Evolutionary conservation across 2,329 filamentous ascomycete genomes (phyloP).

Genomic region (Eurotiales sp.): DNA sequence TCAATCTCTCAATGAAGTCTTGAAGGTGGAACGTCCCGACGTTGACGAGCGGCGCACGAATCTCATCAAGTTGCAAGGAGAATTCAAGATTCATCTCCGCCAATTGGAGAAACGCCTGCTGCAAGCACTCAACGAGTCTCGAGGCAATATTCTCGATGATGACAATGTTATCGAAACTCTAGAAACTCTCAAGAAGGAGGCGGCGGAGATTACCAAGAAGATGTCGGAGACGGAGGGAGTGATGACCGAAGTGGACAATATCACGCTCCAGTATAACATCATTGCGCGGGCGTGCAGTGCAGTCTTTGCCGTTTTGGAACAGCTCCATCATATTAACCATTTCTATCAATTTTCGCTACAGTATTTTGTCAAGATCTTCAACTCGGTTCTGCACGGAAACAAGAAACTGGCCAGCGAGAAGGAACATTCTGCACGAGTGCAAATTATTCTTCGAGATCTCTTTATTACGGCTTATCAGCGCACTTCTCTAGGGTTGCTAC

Average conservation of each 20-base stretch:
- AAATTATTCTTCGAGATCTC: conserved; percentile 85
- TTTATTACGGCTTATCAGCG: conserved; percentile 90
- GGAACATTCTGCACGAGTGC: conserved; percentile 74
- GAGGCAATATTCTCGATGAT: conserved; percentile 96
- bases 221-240: conserved; percentile 96
- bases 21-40: conserved; percentile 95
- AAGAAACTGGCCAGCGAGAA: conserved; percentile 66
- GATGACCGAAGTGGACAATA: conserved; percentile 95
- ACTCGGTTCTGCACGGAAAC: conserved; percentile 80
- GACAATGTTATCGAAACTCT: conserved; percentile 97
- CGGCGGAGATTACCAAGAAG: conserved; percentile 91
- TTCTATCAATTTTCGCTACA: conserved; percentile 99
- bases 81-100: conserved; percentile 97
- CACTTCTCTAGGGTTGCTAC: conserved; percentile 86
- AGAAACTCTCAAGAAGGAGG: conserved; percentile 96
- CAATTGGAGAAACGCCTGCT: conserved; percentile 91
- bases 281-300: conserved; percentile 94
- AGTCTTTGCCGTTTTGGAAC: conserved; percentile 93
- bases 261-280: conserved; percentile 89
- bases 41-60: conserved; percentile 95
- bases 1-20: conserved; percentile 92
- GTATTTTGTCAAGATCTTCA: conserved; percentile 98
- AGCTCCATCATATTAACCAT: conserved; percentile 96
- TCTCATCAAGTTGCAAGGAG: conserved; percentile 96
- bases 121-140: conserved; percentile 93